Conservation (phyloP, 805 yeast species). For the Kockiozyma suomiensis region DNA sequence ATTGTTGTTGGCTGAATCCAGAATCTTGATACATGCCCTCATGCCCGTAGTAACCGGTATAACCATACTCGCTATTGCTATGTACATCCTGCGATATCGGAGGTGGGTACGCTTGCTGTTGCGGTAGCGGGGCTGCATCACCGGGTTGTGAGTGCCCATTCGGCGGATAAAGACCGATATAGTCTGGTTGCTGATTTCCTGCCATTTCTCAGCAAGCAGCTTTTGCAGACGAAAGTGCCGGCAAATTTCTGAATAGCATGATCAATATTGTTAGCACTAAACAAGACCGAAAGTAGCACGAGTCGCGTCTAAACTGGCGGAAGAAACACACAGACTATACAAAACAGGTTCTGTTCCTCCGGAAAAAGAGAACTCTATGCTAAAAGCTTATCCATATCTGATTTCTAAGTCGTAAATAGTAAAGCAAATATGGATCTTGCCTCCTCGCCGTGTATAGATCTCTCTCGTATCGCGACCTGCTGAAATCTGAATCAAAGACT, state of each 20-base stretch:
- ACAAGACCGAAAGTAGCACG: background rate
- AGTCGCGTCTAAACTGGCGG: background rate
- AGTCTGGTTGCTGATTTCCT: constrained; percentile 5
- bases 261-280: no score
- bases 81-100: constrained; percentile 9
- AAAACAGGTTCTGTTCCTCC: background rate
- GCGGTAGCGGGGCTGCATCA: background rate
- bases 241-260: no score
- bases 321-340: background rate
- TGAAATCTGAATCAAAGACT: background rate
- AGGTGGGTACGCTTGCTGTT: background rate
- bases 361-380: no score
- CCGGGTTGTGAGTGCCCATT: constrained; percentile 1
- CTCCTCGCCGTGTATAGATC: no score
- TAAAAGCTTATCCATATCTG: background rate
- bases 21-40: background rate
- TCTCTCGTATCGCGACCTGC: no score
- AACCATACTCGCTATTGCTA: background rate
- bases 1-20: background rate
- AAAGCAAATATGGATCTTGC: background rate
- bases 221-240: no score
- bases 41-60: constrained; percentile 4
- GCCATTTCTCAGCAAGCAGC: background rate
- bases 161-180: background rate
- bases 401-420: background rate